These are phyloP conservation scores for Sedum album DNA, from an alignment of 164 flowering plant species.

Conservation along the genomic window DNA sequence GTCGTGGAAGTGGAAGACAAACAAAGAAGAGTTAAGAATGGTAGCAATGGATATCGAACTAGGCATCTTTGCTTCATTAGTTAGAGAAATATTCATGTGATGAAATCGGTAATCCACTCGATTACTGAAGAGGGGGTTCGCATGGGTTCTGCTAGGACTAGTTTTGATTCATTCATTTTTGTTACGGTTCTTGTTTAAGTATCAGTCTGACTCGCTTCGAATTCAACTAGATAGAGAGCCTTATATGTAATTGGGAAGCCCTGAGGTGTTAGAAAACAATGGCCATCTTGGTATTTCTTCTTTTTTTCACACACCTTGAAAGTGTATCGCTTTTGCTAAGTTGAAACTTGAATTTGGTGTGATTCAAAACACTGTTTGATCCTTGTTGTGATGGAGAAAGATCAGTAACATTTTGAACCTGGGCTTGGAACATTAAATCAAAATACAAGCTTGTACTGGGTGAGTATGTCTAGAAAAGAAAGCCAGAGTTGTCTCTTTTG, in stretches of 20 bases:
- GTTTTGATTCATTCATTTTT: constrained; percentile 1
- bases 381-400: not conserved
- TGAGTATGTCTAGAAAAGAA: not conserved
- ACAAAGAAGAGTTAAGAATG: constrained; percentile 26
- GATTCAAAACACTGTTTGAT: not conserved
- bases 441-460: not conserved
- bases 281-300: too few species aligned
- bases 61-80: constrained; percentile 35
- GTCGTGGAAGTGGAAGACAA: constrained; percentile 37
- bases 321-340: not conserved
- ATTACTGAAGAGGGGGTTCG: not conserved
- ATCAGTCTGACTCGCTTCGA: not conserved
- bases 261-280: not conserved
- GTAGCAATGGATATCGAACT: constrained; percentile 39
- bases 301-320: not conserved
- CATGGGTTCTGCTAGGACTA: not conserved
- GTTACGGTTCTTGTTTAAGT: not conserved
- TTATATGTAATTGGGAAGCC: not conserved
- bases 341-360: not conserved
- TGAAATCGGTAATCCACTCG: constrained; percentile 14
- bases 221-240: not conserved
- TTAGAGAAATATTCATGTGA: constrained; percentile 49
- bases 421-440: not conserved
- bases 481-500: not conserved
- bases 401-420: not conserved